Conservation (phyloP, 2,329 filamentous ascomycete species). For the Dendryphion nanum region DNA sequence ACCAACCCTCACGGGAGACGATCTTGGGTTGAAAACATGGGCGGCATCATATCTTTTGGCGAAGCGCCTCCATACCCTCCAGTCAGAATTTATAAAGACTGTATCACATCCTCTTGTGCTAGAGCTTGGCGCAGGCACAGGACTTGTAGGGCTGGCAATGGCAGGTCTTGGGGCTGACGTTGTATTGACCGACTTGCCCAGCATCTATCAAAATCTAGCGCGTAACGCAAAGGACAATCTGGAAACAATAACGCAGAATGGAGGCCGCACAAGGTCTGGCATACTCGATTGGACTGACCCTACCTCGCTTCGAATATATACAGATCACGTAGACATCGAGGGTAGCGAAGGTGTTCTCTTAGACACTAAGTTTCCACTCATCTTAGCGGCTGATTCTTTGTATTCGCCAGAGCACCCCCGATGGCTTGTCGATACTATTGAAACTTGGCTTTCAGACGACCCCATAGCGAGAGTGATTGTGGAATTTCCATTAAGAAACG, state of each 20-base stretch:
- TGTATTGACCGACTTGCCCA: conserved; percentile 76
- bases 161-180: conserved; percentile 69
- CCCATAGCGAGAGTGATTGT: conserved; percentile 66
- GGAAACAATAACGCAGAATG: conserved; percentile 52
- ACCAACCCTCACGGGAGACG: conserved; percentile 82
- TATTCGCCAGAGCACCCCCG: conserved; percentile 82
- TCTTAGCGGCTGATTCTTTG: conserved; percentile 82
- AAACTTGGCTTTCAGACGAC: conserved; percentile 61
- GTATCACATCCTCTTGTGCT: conserved; percentile 47
- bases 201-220: conserved; percentile 79
- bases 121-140: conserved; percentile 87
- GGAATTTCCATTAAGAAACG: conserved; percentile 77
- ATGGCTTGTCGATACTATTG: conserved; percentile 70
- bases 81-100: not conserved
- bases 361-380: conserved; percentile 49
- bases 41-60: conserved; percentile 85
- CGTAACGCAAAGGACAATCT: conserved; percentile 69
- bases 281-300: conserved; percentile 73
- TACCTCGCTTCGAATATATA: conserved; percentile 41
- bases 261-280: conserved; percentile 61
- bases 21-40: conserved; percentile 93
- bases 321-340: conserved; percentile 3
- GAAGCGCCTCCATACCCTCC: conserved; percentile 57
- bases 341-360: conserved; percentile 10
- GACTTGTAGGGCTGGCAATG: conserved; percentile 83